Base-by-base conservation (phyloP, 306 rosid genomes). In the Hippophae gyantsensis region DNA sequence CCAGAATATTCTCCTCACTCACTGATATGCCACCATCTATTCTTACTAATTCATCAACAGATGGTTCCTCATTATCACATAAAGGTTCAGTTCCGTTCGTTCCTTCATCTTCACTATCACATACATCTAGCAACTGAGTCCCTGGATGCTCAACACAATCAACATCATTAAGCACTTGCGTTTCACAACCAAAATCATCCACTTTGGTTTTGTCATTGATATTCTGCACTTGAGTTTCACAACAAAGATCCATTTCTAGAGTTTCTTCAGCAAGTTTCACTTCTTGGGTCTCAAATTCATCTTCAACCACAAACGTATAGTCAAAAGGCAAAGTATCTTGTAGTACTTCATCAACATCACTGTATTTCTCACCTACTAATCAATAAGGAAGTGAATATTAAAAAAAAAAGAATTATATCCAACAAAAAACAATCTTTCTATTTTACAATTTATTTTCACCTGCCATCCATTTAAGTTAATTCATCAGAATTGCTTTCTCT, bases 261-360 rank as follows among this genome's bases (percentile, higher is more conserved):
- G 61, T 89, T 62, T 90, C 92, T 5, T 69, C 84, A 6, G 61
- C 77, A 42, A 85, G 76, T 73, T 74, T 47, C 43, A 82, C 45
- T 13, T 40, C 44, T 57, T 77, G 80, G 49, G 90, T 79, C 42
- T 78, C 90, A 25, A 73, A 71, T 8, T 53, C 74, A 27, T 66
- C 78, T 10, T 60, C 78, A 45, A 45, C 38, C 2, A 27, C 66
- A 32, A 52, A 65, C 44, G 59, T 23, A 9, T 74, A 73, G 49
- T 75, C 66, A 27, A 78, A 64, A 46, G 62, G 80, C 70, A 64
- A 41, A 0, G 83, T 73, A 53, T 68, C 61, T 49, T 68, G 76
- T 32, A 78, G 53, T 63, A 67, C 58, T 25, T 79, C 78, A 41
- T 62, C 54, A 13, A 42, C 57, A 61, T 68, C 70, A 52, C 62